Percentiles rank a stretch among this genome's conserved stretches.
Conservation (phyloP, 352 stramenopile species). For the Phytophthora fragariae region DNA sequence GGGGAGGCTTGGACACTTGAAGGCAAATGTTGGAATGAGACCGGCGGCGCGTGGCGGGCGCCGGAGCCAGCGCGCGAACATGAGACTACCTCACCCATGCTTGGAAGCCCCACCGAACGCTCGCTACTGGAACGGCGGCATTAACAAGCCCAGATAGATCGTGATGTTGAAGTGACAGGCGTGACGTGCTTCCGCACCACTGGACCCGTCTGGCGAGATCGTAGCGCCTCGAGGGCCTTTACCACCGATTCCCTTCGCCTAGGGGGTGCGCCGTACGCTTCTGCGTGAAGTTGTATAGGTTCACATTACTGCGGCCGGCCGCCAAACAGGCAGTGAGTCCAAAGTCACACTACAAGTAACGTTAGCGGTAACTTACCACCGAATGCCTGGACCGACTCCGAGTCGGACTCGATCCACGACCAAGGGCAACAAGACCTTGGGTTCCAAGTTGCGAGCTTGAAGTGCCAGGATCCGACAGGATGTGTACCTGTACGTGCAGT, state of each 20-base stretch:
- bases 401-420: too few relatives aligned
- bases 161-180: constrained; percentile 31
- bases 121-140: background rate
- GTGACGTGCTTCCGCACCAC: background rate
- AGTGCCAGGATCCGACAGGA: too few relatives aligned
- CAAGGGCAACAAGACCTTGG: too few relatives aligned
- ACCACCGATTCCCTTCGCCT: too few relatives aligned
- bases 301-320: too few relatives aligned
- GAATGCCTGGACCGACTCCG: too few relatives aligned
- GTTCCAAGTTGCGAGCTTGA: too few relatives aligned
- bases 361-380: too few relatives aligned
- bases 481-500: too few relatives aligned
- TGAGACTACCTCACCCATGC: background rate
- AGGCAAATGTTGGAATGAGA: constrained; percentile 32
- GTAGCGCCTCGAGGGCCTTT: too few relatives aligned
- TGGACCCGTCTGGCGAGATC: constrained; percentile 19
- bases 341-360: too few relatives aligned
- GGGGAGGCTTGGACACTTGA: constrained; percentile 25
- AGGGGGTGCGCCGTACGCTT: background rate
- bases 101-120: constrained; percentile 11
- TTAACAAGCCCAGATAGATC: constrained; percentile 23
- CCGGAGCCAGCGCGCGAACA: background rate
- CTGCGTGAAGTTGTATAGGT: background rate
- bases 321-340: too few relatives aligned
- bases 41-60: background rate